Percentiles rank a stretch among this genome's conserved stretches.
These are phyloP conservation scores for Fabrea salina DNA, from an alignment of 169 alveolate species.

Conservation along the genomic window DNA sequence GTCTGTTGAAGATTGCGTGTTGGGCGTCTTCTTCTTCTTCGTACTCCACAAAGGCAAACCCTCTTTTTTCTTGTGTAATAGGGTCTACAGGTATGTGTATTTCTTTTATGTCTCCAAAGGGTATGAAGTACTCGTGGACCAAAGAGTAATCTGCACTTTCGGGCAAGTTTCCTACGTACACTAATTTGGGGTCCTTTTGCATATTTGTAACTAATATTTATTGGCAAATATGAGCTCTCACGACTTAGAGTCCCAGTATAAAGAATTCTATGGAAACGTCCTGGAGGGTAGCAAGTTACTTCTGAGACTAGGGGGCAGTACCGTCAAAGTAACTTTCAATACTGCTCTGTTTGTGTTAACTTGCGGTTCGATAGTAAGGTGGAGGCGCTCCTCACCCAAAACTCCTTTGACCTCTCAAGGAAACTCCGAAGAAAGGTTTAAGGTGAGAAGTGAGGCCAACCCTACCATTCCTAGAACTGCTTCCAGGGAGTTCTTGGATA, in stretches of 20 bases:
- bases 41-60: constrained; percentile 25
- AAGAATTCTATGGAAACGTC: background rate
- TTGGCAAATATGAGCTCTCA: background rate
- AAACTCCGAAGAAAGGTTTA: background rate
- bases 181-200: constrained; percentile 9
- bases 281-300: background rate
- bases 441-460: background rate
- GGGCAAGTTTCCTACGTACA: background rate
- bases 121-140: background rate
- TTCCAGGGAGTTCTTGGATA: background rate
- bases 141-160: background rate
- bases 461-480: background rate
- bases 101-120: constrained; percentile 18
- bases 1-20: constrained; percentile 13
- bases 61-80: background rate
- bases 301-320: background rate
- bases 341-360: background rate
- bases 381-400: background rate
- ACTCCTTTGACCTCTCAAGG: background rate
- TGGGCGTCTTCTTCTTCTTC: constrained; percentile 28
- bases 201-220: background rate
- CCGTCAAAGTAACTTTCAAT: background rate
- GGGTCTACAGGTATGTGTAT: constrained; percentile 9
- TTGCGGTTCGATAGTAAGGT: background rate
- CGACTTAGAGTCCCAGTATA: background rate